These are phyloP conservation scores for Auricularia sp. DNA, from an alignment of 768 basidiomycete species.

Conservation along the genomic window DNA sequence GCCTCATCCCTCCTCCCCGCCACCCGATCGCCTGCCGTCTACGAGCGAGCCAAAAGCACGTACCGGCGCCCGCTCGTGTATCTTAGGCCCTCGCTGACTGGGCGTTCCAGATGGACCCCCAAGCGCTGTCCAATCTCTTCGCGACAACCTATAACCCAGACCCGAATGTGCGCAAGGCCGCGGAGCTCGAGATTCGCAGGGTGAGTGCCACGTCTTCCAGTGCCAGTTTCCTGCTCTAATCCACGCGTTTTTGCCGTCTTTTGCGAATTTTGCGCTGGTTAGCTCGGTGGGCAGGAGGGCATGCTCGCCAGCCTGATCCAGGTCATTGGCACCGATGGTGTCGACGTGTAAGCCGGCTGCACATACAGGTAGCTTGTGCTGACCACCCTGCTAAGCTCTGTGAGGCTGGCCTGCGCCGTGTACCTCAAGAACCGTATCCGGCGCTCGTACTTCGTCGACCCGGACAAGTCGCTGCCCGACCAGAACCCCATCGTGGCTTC, in stretches of 20 bases:
- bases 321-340: constrained; percentile 68
- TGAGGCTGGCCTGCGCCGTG: constrained; percentile 75
- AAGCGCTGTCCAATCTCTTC: constrained; percentile 63
- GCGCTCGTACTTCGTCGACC: constrained; percentile 48
- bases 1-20: no score
- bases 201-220: constrained; percentile 25
- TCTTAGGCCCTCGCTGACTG: neutral
- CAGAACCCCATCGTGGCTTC: constrained; percentile 48
- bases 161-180: constrained; percentile 77
- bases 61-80: no score
- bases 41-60: no score
- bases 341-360: constrained; percentile 51
- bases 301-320: constrained; percentile 75
- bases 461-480: constrained; percentile 33
- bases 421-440: constrained; percentile 87
- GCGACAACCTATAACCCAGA: constrained; percentile 72
- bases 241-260: neutral
- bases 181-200: constrained; percentile 82
- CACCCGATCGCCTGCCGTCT: no score
- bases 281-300: constrained; percentile 76
- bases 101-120: constrained; percentile 14
- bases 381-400: constrained; percentile 37
- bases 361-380: no score
- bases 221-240: neutral
- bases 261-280: constrained; percentile 7